A percentile compares a stretch with the other conserved stretches of the same genome.
phyloP scores from a whole-genome alignment of 805 yeast genomes.

The Yarrowia divulgata region DNA sequence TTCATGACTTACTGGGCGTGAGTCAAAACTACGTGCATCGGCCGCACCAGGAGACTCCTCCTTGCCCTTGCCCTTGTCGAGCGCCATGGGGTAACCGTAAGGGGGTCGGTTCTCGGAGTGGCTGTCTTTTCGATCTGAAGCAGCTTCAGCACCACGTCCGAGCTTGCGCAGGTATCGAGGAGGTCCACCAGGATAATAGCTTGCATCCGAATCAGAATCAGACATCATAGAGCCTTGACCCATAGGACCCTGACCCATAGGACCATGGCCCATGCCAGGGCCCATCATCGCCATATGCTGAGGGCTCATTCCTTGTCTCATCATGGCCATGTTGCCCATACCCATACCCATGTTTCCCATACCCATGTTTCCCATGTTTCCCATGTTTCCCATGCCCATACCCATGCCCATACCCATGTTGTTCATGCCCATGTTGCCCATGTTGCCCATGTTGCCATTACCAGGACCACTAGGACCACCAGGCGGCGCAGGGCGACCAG shows the following conservation, averaged over 20 bases:
- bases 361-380: constrained; percentile 2
- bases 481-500: background rate
- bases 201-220: constrained; percentile 25
- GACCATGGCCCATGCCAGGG: background rate
- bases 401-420: constrained; percentile 14
- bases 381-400: background rate
- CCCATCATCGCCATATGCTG: constrained; percentile 27
- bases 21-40: constrained; percentile 24
- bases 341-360: constrained; percentile 16
- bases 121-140: constrained; percentile 2
- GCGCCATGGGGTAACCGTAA: constrained; percentile 24
- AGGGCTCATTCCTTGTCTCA: constrained; percentile 22
- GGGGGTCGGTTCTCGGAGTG: constrained; percentile 21
- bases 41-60: background rate
- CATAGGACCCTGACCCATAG: constrained; percentile 9
- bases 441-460: background rate
- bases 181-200: constrained; percentile 27
- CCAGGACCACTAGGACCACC: background rate
- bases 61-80: constrained; percentile 22
- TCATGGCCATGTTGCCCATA: constrained; percentile 30
- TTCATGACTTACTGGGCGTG: constrained; percentile 25
- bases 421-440: constrained; percentile 11
- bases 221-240: constrained; percentile 8
- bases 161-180: constrained; percentile 19
- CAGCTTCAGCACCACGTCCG: constrained; percentile 14